phyloP scores from a whole-genome alignment of 352 stramenopile genomes.

The Globisporangium sylvaticum region DNA sequence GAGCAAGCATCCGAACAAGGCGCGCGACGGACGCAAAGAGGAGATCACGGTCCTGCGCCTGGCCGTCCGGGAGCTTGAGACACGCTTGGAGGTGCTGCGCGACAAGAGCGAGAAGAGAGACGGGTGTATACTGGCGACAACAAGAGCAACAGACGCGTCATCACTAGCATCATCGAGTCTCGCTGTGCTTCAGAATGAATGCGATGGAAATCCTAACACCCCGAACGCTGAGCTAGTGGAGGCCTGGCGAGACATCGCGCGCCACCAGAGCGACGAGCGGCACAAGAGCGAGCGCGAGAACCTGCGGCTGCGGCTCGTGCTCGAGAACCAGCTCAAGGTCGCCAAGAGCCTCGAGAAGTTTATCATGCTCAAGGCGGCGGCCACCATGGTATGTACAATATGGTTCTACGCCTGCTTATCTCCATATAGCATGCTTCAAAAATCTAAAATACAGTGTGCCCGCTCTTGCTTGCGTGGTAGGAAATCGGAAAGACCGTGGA shows the following conservation, averaged over 20 bases:
- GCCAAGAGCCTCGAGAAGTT: constrained; percentile 36
- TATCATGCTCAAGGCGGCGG: background rate
- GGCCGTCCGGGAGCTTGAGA: constrained; percentile 10
- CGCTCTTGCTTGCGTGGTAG: background rate
- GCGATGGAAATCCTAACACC: background rate
- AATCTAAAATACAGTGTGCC: background rate
- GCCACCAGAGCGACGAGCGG: constrained; percentile 1
- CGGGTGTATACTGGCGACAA: background rate
- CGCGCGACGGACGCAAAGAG: constrained; percentile 25
- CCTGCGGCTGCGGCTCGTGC: constrained; percentile 37
- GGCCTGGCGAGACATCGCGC: constrained; percentile 3
- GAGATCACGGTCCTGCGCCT: constrained; percentile 30
- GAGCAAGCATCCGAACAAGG: background rate
- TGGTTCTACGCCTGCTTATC: too few relatives aligned
- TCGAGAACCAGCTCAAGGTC: constrained; percentile 46
- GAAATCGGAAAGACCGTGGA: background rate
- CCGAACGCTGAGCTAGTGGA: background rate
- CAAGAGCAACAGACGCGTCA: background rate
- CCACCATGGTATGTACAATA: constrained; percentile 3
- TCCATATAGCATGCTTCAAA: too few relatives aligned
- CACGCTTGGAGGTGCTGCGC: constrained; percentile 15
- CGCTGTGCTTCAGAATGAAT: background rate
- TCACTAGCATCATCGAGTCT: background rate
- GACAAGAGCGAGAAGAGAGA: constrained; percentile 1
- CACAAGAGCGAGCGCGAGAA: constrained; percentile 39